These are phyloP conservation scores for Waitea zeae DNA, from an alignment of 1,284 basidiomycete species.

Conservation along the genomic window DNA sequence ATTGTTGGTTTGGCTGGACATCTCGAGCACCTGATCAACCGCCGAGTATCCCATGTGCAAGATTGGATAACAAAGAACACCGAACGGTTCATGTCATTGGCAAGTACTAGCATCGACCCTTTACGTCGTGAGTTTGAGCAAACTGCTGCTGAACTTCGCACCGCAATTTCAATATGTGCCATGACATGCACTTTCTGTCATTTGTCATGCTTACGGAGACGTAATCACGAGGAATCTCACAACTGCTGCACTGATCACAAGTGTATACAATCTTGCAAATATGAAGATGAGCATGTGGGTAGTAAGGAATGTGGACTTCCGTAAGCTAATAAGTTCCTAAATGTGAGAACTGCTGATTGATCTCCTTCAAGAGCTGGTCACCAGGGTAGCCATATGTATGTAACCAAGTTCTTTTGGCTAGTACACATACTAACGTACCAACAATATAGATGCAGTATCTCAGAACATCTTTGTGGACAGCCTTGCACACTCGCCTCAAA, in stretches of 20 bases:
- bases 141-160: no score
- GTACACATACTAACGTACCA: not conserved
- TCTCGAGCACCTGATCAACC: constrained; percentile 19
- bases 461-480: constrained; percentile 32
- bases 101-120: constrained; percentile 24
- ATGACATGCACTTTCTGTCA: constrained; percentile 27
- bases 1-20: constrained; percentile 22
- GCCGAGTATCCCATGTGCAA: constrained; percentile 25
- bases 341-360: constrained; percentile 1
- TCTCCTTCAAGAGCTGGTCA: constrained; percentile 30
- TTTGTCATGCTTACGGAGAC: constrained; percentile 24
- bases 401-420: constrained; percentile 8
- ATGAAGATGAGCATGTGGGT: constrained; percentile 17
- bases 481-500: constrained; percentile 23
- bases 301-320: constrained; percentile 21
- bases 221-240: constrained; percentile 27
- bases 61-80: constrained; percentile 33
- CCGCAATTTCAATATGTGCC: no score
- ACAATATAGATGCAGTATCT: constrained; percentile 28
- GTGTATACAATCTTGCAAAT: constrained; percentile 26
- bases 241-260: constrained; percentile 28
- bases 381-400: constrained; percentile 34
- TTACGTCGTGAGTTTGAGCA: constrained; percentile 29
- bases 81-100: constrained; percentile 23
- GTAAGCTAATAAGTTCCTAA: constrained; percentile 16